phyloP scores from a whole-genome alignment of 2,329 filamentous ascomycete species.

The Xylariaceae sp. region DNA sequence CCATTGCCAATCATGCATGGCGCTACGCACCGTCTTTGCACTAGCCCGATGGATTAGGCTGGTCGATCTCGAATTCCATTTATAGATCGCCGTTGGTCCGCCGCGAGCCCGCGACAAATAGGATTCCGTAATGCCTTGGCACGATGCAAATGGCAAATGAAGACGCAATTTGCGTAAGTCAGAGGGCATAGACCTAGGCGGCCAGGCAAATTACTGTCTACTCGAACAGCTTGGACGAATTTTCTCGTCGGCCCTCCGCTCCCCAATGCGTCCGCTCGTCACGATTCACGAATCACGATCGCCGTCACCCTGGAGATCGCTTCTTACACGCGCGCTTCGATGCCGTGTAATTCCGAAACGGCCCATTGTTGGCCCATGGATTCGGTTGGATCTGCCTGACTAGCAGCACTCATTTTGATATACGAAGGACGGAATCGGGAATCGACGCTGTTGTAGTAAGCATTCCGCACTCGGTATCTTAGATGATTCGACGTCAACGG shows the following conservation, averaged over 20 bases:
- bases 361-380: background rate
- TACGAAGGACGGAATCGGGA: too few relatives aligned
- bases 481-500: too few relatives aligned
- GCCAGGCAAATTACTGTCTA: too few relatives aligned
- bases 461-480: too few relatives aligned
- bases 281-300: too few relatives aligned
- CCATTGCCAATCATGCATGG: conserved; percentile 19
- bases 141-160: background rate
- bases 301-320: too few relatives aligned
- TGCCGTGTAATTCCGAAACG: background rate
- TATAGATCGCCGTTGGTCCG: background rate
- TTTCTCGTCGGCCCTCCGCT: too few relatives aligned
- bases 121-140: background rate
- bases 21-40: conserved; percentile 9
- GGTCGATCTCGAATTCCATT: background rate
- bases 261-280: too few relatives aligned
- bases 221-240: too few relatives aligned
- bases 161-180: background rate
- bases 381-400: too few relatives aligned
- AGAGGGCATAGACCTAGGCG: too few relatives aligned
- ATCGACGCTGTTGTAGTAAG: too few relatives aligned
- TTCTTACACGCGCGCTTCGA: background rate
- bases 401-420: background rate
- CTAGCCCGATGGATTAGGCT: conserved; percentile 1
- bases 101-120: background rate